Base-by-base conservation (phyloP, 495 filamentous ascomycete genomes). In the Podospora fimiseda region DNA sequence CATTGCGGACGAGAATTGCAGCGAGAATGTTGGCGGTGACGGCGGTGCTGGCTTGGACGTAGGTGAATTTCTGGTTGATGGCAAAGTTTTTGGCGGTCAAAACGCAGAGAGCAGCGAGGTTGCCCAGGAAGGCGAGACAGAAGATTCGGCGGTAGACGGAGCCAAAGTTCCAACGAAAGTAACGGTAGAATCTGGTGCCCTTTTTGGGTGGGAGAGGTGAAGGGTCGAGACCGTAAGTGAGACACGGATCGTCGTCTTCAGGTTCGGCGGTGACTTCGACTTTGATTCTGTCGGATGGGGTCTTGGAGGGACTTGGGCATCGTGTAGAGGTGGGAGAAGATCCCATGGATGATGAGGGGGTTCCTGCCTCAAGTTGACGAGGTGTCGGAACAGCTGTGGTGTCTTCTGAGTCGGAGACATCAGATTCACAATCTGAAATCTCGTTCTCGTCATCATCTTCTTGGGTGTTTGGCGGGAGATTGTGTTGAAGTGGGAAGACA, bases 1-100 rank as follows among this genome's bases (percentile, higher is more conserved):
- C 87, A 59, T 89, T 85, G 3, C 88, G 81, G 57, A 87, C 84
- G 22, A 88, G 52, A 20, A 80, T 65, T 51, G 66, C 68, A 20
- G 72, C 69, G 44, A 77, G 57, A 39, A 79, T 61, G 56, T 80
- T 79, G 40, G 70, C 69, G 1, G 75, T 71, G 14, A 73, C 70
- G 36, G 73, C 73, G n/a, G 62, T 71, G 43, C 55, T 55, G 8
- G 59, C 58, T 30, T 62, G 51, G 22, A 61, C 53, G 19, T 58
- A 64, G 9, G 57, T 61, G 42, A 68, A 51, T 16, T 47, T 33
- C 19, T 18, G 48, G 1, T 15, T 44, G 9, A 43, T 21, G 18
- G 50, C 21, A 3, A 37, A 47, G 14, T 56, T 13, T 0, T 51
- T 27, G 42, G 43, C 45, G 11, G 51, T 42, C 44, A 68, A 54